Percentiles rank a stretch among this genome's conserved stretches.
These are phyloP conservation scores for Xylaria longipes DNA, from an alignment of 495 filamentous ascomycete genomes.

Conservation along the genomic window DNA sequence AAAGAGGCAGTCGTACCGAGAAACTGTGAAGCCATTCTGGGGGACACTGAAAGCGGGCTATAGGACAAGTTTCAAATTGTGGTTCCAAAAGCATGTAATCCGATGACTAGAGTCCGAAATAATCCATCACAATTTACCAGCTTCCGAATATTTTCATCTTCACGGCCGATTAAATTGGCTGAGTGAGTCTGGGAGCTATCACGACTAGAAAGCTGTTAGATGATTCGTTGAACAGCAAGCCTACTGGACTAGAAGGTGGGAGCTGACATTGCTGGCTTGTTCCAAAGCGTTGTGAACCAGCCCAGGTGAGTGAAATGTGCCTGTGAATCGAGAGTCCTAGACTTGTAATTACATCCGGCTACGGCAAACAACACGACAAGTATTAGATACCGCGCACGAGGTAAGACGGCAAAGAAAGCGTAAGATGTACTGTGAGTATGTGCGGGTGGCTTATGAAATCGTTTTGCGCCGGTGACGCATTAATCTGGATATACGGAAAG, in stretches of 20 bases:
- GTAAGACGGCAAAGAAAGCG: slow-evolving; percentile 14
- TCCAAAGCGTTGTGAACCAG: background rate
- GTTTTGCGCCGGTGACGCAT: slow-evolving; percentile 13
- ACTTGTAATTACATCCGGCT: background rate
- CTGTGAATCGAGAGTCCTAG: background rate
- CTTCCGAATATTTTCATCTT: slow-evolving; percentile 6
- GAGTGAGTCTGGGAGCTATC: slow-evolving; percentile 2
- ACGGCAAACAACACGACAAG: background rate
- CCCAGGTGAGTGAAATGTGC: slow-evolving; percentile 7
- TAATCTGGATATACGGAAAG: slow-evolving; percentile 18
- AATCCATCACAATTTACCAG: slow-evolving; percentile 29
- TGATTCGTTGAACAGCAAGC: background rate
- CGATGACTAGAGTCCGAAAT: slow-evolving; percentile 25
- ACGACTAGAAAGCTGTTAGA: slow-evolving; percentile 18
- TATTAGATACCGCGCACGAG: slow-evolving; percentile 16
- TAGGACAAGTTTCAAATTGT: background rate
- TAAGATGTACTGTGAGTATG: background rate
- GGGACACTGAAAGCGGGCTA: background rate
- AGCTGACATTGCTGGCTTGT: slow-evolving; percentile 15
- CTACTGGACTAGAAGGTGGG: background rate
- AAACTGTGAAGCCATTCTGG: slow-evolving; percentile 48
- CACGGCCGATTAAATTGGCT: slow-evolving; percentile 12
- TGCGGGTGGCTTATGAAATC: slow-evolving; percentile 4
- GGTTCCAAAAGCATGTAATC: slow-evolving; percentile 20
- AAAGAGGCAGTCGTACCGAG: slow-evolving; percentile 47